These are phyloP conservation scores for Podospora anserina DNA, from an alignment of 495 filamentous ascomycete species.

Conservation along the genomic window DNA sequence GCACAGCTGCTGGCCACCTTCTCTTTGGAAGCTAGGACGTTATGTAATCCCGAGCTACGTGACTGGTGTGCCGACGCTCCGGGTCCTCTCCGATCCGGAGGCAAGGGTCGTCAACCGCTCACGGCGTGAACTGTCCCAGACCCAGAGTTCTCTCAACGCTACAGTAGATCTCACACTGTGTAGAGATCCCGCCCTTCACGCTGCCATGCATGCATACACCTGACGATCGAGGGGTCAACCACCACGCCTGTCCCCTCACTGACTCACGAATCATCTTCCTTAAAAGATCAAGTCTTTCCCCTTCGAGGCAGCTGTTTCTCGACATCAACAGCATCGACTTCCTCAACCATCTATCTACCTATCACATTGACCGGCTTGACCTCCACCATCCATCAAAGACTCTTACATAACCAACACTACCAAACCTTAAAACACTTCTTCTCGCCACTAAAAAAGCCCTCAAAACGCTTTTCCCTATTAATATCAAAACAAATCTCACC, in stretches of 20 bases:
- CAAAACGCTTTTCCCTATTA: background rate
- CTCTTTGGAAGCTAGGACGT: background rate
- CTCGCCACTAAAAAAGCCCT: background rate
- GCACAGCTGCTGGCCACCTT: background rate
- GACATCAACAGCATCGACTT: background rate
- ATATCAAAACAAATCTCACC: background rate
- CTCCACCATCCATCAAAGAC: background rate
- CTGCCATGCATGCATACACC: conserved; percentile 4
- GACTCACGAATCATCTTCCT: conserved; percentile 18
- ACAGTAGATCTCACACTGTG: conserved; percentile 12
- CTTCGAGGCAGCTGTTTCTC: background rate
- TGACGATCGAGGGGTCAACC: conserved; percentile 16
- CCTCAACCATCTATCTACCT: background rate
- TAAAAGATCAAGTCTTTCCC: conserved; percentile 4
- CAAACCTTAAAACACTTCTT: background rate
- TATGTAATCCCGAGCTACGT: background rate
- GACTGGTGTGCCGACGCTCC: conserved; percentile 1
- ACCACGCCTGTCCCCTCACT: conserved; percentile 3
- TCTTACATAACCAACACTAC: background rate
- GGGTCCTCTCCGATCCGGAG: conserved; percentile 9
- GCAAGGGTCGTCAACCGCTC: background rate
- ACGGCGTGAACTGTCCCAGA: background rate
- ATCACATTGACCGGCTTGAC: background rate
- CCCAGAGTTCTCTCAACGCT: background rate
- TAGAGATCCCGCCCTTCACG: background rate